These are phyloP conservation scores for Cudoniella acicularis DNA, from an alignment of 495 filamentous ascomycete species.

Conservation along the genomic window DNA sequence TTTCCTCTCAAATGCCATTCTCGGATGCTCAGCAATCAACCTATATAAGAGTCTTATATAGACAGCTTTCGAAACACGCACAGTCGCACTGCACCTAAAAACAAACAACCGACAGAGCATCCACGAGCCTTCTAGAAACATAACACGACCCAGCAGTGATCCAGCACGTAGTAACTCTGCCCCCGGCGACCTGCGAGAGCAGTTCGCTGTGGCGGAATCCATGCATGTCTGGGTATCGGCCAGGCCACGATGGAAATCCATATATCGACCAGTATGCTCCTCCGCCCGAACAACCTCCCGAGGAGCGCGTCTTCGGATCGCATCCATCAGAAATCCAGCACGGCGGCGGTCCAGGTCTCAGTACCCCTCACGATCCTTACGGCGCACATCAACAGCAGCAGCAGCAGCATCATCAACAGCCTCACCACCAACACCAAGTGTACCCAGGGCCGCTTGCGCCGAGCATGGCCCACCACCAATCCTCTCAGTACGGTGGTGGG, in stretches of 20 bases:
- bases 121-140: constrained; percentile 23
- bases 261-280: constrained; percentile 50
- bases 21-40: constrained; percentile 17
- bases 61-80: constrained; percentile 24
- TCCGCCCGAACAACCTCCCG: constrained; percentile 51
- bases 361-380: constrained; percentile 19
- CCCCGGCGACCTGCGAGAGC: constrained; percentile 62
- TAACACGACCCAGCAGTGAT: constrained; percentile 23
- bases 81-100: constrained; percentile 24
- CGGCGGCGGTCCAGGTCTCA: constrained; percentile 20
- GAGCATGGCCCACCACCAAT: constrained; percentile 46
- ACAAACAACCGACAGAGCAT: constrained; percentile 22
- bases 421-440: constrained; percentile 33
- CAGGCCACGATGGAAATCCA: constrained; percentile 24
- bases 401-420: constrained; percentile 37
- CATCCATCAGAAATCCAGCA: constrained; percentile 37
- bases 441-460: constrained; percentile 1
- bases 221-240: constrained; percentile 54
- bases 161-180: constrained; percentile 24
- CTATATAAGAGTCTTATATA: constrained; percentile 25
- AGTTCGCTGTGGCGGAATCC: constrained; percentile 68
- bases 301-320: constrained; percentile 50
- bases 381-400: constrained; percentile 38
- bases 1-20: constrained; percentile 14
- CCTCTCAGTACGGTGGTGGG: constrained; percentile 41